phyloP scores from a whole-genome alignment of 164 flowering plant species.

The Vitis rotundifolia region DNA sequence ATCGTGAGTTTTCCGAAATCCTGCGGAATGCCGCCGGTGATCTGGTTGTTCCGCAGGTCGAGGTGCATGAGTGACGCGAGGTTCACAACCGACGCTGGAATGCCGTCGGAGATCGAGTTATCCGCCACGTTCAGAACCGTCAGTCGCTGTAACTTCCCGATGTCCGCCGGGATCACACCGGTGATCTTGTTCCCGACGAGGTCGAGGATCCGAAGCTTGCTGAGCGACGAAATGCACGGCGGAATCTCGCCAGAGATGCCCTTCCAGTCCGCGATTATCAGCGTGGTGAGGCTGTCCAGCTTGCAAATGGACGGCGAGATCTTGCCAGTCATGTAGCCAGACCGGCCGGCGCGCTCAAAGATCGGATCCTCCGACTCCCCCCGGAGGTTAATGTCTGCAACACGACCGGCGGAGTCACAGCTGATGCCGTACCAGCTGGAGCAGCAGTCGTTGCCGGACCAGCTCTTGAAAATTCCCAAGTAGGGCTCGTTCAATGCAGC shows the following conservation, averaged over 20 bases:
- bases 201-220: constrained; percentile 45
- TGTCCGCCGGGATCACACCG: constrained; percentile 48
- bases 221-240: constrained; percentile 37
- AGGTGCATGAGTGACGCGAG: constrained; percentile 40
- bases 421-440: constrained; percentile 53
- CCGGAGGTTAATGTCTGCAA: constrained; percentile 52
- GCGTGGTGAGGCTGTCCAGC: constrained; percentile 40
- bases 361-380: constrained; percentile 67
- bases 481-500: constrained; percentile 47
- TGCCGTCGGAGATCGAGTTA: constrained; percentile 42
- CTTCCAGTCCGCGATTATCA: constrained; percentile 64
- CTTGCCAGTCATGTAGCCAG: constrained; percentile 64
- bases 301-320: constrained; percentile 45
- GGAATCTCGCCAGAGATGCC: constrained; percentile 59
- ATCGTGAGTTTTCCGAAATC: constrained; percentile 45
- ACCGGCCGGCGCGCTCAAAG: constrained; percentile 39
- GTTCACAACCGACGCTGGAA: constrained; percentile 43
- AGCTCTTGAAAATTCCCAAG: constrained; percentile 52
- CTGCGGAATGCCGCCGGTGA: constrained; percentile 45
- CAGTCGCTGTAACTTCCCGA: constrained; percentile 38
- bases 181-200: constrained; percentile 49
- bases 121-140: constrained; percentile 57
- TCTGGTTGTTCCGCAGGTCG: constrained; percentile 45
- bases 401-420: constrained; percentile 55
- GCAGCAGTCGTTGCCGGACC: constrained; percentile 57